Evolutionary conservation across 805 yeast genomes (phyloP).

Genomic region (Saccharomycopsis sp.): DNA sequence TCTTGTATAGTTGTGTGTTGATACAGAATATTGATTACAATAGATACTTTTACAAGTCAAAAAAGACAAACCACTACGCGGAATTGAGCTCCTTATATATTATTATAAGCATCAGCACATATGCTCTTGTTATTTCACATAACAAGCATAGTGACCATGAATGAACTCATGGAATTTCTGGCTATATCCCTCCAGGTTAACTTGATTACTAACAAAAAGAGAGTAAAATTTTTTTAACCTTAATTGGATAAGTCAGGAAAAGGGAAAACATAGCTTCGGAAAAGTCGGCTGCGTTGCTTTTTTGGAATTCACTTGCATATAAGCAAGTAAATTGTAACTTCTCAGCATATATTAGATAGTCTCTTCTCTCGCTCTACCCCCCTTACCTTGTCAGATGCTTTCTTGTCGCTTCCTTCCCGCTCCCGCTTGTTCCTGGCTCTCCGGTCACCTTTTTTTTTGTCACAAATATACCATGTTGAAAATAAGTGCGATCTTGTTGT

Average conservation of each 20-base stretch:
- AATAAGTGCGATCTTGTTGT: neutral
- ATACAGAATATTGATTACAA: no score
- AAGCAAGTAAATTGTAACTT: neutral
- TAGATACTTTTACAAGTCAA: neutral
- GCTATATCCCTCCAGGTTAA: neutral
- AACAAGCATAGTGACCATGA: neutral
- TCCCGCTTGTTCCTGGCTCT: neutral
- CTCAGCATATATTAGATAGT: neutral
- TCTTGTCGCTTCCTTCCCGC: neutral
- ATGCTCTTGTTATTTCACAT: neutral
- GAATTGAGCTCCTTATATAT: neutral
- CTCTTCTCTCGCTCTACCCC: neutral
- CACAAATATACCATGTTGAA: neutral
- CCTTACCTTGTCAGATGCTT: neutral
- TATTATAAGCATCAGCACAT: neutral
- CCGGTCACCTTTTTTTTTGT: neutral
- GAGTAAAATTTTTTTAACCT: neutral
- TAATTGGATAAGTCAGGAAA: neutral
- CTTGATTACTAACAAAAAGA: neutral
- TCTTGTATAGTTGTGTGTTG: neutral
- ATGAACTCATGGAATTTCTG: neutral
- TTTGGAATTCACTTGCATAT: neutral
- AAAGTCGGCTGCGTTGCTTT: neutral
- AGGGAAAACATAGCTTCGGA: neutral
- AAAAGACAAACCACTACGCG: neutral